Evolutionary conservation across 2,329 filamentous ascomycete genomes (phyloP), one percentile per base, ranked within the genome.

Genomic region (Talaromyces albobiverticillius): DNA sequence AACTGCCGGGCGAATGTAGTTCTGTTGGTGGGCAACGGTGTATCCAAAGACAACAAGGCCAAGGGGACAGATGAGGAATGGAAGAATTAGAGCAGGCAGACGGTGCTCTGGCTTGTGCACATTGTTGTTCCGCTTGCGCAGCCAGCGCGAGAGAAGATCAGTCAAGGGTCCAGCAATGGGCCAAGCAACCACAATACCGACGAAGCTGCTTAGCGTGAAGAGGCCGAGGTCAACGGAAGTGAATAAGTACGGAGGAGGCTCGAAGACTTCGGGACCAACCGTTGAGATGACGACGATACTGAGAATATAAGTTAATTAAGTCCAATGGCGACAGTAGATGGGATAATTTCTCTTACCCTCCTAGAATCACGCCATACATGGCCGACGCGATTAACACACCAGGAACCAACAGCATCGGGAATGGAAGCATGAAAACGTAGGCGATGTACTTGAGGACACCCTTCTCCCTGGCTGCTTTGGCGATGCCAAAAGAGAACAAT

Each of bases 151-250:
- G 29, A 74, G 60, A 8, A 60, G 51, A 59, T 76, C 74, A 0
- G 73, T 76, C 29, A 76, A 62, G 0, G 73, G 73, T 0, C 73
- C 73, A 9, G 66, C 65, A 4, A 76, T 61, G 0, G 74, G 65
- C 1, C 67, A 72, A 0, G 71, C 71, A 0, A 75, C 43, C 1
- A 71, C 62, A 56, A 74, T 69, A 2, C 73, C 73, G 5, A 72
- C 58, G 14, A 75, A 71, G 36, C 70, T 69, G 43, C 64, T 61
- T 2, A 70, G 57, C 0, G 61, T 60, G 57, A 66, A 71, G 42
- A 66, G 62, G 10, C 64, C 63, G 9, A 66, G 57, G 4, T 56
- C 60, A 2, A 59, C 53, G 14, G 60, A 66, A 43, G 61, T 57
- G 50, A 71, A 69, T 45, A 66, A 59, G 54, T 71, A 71, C 2